Base-by-base conservation (phyloP, 176 grass and related monocot genomes). In the Carex scoparia region DNA sequence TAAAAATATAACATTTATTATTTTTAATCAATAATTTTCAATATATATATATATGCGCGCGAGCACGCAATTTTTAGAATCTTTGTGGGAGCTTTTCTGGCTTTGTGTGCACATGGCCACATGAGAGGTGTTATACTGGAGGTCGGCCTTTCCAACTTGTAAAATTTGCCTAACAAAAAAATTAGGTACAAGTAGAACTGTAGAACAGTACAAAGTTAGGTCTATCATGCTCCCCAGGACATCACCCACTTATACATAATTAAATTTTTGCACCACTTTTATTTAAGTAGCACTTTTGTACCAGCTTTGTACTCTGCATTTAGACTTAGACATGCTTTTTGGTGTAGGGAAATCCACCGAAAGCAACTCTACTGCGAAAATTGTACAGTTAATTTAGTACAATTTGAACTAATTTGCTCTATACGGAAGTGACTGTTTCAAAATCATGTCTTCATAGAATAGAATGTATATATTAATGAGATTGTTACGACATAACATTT, bases 181-280 rank as follows among this genome's bases (percentile, higher is more conserved):
- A 69, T 81, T 86, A 86, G 85, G 85, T 81, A 66, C 53, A 42
- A 37, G 59, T 12, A 79, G 75, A 57, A 80, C 42, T 53, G 37
- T 12, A 79, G 75, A 57, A 80, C 42, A 33, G 37, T 80, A 68
- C 57, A 65, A 75, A 66, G 78, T 81, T 86, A 61, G 75, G 61
- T 86, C 62, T 46, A 67, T 85, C 61, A 49, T 83, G 33, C 5
- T 42, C 33, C 62, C 61, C 80, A 49, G 30, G 19, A 19, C 56
- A 81, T 40, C 57, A 81, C 18, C 35, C 15, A 63, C 37, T 9
- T 3, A 80, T 80, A 1, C 19, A 40, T 61, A 62, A 61, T 61
- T 61, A 37, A 58, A 61, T 19, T 15, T n/a, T 62, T 58, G 16
- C 48, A 61, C 5, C 35, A 61, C 61, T 66, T 28, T 23, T 23